phyloP scores from a whole-genome alignment of 805 yeast species.

The Clavispora asparagi region DNA sequence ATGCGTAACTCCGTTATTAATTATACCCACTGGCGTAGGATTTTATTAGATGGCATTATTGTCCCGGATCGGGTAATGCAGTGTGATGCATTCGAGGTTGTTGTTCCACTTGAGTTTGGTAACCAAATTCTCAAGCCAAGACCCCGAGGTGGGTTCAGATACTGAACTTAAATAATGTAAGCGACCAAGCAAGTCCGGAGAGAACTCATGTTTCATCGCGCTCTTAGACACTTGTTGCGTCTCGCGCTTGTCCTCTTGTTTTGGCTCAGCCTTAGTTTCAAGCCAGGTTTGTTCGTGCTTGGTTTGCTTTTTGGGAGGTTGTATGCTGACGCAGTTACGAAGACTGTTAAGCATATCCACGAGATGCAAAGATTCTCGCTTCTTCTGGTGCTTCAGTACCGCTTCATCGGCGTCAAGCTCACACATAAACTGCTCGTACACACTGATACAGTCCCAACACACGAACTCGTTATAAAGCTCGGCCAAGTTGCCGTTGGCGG shows the following conservation, averaged over 20 bases:
- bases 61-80: conserved; percentile 13
- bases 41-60: conserved; percentile 12
- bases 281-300: conserved; percentile 21
- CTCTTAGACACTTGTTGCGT: no score
- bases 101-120: conserved; percentile 6
- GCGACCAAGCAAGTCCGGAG: conserved; percentile 22
- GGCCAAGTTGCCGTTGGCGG: conserved; percentile 5
- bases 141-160: conserved; percentile 8
- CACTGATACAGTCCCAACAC: conserved; percentile 55
- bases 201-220: conserved; percentile 21
- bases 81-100: background rate
- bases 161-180: conserved; percentile 13
- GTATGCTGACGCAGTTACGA: background rate
- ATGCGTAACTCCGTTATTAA: background rate
- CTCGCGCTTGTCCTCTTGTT: no score
- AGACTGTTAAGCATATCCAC: conserved; percentile 1
- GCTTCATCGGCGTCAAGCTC: conserved; percentile 21
- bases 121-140: conserved; percentile 7
- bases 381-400: background rate
- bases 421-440: conserved; percentile 48
- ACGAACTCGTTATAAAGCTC: conserved; percentile 49
- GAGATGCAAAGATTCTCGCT: background rate
- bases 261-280: no score
- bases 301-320: conserved; percentile 1
- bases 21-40: conserved; percentile 13